These are phyloP conservation scores for Furcasterigmium furcatum DNA, from an alignment of 2,329 filamentous ascomycete genomes.

Conservation along the genomic window DNA sequence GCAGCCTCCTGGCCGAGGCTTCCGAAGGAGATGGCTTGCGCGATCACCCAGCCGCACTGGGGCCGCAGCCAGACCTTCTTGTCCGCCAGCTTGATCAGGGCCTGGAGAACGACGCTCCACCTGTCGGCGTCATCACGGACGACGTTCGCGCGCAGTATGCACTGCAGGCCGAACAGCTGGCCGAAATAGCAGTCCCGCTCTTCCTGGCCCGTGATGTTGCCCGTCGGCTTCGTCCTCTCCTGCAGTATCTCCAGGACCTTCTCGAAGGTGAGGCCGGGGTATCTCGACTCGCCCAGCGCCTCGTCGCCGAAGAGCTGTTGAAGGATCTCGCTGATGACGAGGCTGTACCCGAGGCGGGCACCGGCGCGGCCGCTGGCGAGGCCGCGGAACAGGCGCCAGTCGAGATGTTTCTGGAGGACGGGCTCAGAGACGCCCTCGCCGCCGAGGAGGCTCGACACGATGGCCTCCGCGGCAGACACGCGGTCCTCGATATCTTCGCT, in stretches of 20 bases:
- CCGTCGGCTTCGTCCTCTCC: conserved; percentile 51
- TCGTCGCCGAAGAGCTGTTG: conserved; percentile 62
- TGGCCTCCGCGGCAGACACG: conserved; percentile 54
- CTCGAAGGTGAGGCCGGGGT: conserved; percentile 52
- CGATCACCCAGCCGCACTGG: conserved; percentile 81
- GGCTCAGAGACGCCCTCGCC: conserved; percentile 46
- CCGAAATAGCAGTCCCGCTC: conserved; percentile 84
- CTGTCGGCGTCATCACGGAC: conserved; percentile 58
- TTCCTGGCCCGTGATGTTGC: conserved; percentile 64
- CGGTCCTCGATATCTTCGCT: conserved; percentile 56
- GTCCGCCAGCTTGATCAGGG: conserved; percentile 69
- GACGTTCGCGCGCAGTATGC: conserved; percentile 75
- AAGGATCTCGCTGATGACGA: conserved; percentile 81
- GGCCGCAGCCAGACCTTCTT: conserved; percentile 88
- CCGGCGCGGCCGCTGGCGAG: conserved; percentile 88
- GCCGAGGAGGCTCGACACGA: conserved; percentile 52
- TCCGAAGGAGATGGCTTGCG: conserved; percentile 58
- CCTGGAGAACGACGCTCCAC: conserved; percentile 67
- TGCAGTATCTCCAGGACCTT: conserved; percentile 49
- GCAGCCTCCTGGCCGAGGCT: conserved; percentile 56
- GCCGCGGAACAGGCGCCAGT: conserved; percentile 75
- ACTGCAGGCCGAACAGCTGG: conserved; percentile 81
- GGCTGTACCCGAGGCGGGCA: conserved; percentile 82
- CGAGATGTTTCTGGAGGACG: conserved; percentile 55
- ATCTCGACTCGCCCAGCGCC: conserved; percentile 39